Base-by-base conservation (phyloP, 2,329 filamentous ascomycete species). In the Colletotrichum ledebouriae region DNA sequence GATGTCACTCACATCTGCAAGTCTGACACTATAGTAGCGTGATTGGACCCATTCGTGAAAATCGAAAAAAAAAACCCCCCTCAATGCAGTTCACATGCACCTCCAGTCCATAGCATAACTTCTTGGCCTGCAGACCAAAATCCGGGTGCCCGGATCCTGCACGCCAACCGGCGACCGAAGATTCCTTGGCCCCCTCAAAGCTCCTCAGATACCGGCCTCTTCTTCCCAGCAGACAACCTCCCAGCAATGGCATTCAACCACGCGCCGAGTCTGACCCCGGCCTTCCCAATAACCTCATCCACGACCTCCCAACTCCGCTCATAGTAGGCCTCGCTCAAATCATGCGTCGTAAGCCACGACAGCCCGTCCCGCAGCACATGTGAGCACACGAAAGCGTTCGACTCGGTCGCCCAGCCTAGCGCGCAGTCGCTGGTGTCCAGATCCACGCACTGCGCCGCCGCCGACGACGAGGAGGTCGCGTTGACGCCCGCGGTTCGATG, bases 161-260 rank as follows among this genome's bases (percentile, higher is more conserved):
- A 34, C 15, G 5, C n/a, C 12, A 13, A 13, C 42, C 50, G 20
- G 41, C 34, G 49, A 66, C 49, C 63, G 22, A 61, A n/a, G 15
- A 13, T 13, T 17, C n/a, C 22, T n/a, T 9, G 29, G 13, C 15
- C 33, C 20, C 3, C 6, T 67, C 55, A 69, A 22, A 69, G 66
- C 29, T 69, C 66, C 42, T 69, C 56, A 46, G 22, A 60, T 34
- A 44, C 22, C 6, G 50, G 50, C 6, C 10, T 44, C 20, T 41
- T 7, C 10, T 52, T 11, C 33, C 42, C 22, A 12, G 44, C n/a
- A 29, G 25, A 25, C 20, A 69, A 20, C 42, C 39, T 62, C 53
- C n/a, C 63, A 13, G 67, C 67, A 3, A 70, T 62, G 6, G 67
- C 63, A 20, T 70, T 70, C 34, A 70, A 29, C 67, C 67, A 70